A percentile compares a stretch with the other conserved stretches of the same genome.
Conservation (phyloP, 1,284 basidiomycete genomes). For the Phenoliferia sp. region DNA sequence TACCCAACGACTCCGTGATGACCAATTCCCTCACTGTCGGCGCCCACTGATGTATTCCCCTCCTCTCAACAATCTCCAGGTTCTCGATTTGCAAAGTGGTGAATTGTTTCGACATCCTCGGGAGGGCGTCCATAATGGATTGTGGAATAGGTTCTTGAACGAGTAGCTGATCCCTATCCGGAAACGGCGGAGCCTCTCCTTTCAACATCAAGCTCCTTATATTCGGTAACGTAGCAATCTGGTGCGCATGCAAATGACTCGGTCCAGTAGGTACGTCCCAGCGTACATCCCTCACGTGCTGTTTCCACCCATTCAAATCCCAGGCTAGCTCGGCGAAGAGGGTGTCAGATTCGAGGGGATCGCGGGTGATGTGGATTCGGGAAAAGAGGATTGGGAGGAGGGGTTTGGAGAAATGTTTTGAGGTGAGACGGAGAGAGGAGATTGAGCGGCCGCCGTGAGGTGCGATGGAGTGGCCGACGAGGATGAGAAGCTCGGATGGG, state of each 20-base stretch:
- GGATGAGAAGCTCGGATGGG: not conserved
- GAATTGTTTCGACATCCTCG: not conserved
- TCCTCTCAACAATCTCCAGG: not conserved
- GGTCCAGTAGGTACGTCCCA: not conserved
- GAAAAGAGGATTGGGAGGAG: not conserved
- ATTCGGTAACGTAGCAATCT: not conserved
- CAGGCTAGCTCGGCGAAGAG: not conserved
- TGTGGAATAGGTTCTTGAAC: not conserved
- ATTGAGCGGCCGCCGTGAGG: not conserved
- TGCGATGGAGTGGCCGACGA: not conserved
- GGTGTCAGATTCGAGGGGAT: not conserved
- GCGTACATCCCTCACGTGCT: not conserved
- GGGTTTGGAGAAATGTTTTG: not conserved
- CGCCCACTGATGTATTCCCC: not conserved
- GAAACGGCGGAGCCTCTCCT: not conserved
- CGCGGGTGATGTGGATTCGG: not conserved
- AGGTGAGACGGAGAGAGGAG: not conserved
- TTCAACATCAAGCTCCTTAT: not conserved
- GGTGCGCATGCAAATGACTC: not conserved
- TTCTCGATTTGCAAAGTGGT: not conserved
- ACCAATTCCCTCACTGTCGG: not conserved
- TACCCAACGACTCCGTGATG: not conserved
- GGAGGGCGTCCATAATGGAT: not conserved
- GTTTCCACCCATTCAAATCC: not conserved
- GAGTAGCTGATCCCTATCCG: not conserved